Conservation (phyloP, 805 yeast genomes). For the Wickerhamiella australiensis region DNA sequence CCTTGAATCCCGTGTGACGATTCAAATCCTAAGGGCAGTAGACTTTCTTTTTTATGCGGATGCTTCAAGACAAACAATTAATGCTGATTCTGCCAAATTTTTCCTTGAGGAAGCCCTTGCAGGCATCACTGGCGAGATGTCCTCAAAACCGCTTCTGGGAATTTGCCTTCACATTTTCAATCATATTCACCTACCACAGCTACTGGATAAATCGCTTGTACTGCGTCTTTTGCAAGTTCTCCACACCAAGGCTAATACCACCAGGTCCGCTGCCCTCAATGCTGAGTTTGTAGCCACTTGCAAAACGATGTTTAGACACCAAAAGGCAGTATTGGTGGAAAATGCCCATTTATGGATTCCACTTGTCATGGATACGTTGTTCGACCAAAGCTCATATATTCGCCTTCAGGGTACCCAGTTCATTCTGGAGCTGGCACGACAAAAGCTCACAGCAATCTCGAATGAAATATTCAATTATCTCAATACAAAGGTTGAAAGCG, state of each 20-base stretch:
- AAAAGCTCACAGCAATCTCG: background rate
- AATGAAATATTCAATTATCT: background rate
- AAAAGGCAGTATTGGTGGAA: constrained; percentile 1
- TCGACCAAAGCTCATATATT: constrained; percentile 12
- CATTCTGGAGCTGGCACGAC: constrained; percentile 6
- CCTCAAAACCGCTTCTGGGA: constrained; percentile 17
- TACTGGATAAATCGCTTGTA: constrained; percentile 1
- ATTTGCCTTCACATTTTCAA: constrained; percentile 13
- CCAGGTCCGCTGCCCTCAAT: constrained; percentile 5
- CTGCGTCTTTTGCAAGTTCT: background rate
- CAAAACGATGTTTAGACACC: constrained; percentile 7
- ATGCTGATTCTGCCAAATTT: constrained; percentile 1
- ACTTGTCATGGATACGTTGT: constrained; percentile 1
- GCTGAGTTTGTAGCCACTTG: constrained; percentile 10
- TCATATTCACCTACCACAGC: constrained; percentile 7
- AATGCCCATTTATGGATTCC: constrained; percentile 11
- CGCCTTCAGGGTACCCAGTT: constrained; percentile 11
- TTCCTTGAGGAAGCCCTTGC: constrained; percentile 12
- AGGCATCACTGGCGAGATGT: constrained; percentile 3
- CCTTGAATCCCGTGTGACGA: constrained; percentile 15
- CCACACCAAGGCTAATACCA: background rate
- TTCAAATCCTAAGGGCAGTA: constrained; percentile 17
- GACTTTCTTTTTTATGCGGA: constrained; percentile 14
- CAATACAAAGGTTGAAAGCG: background rate
- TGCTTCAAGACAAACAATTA: background rate